Evolutionary conservation across 208 protist genomes (phyloP).

Genomic region (Leptomonas pyrrhocoris): DNA sequence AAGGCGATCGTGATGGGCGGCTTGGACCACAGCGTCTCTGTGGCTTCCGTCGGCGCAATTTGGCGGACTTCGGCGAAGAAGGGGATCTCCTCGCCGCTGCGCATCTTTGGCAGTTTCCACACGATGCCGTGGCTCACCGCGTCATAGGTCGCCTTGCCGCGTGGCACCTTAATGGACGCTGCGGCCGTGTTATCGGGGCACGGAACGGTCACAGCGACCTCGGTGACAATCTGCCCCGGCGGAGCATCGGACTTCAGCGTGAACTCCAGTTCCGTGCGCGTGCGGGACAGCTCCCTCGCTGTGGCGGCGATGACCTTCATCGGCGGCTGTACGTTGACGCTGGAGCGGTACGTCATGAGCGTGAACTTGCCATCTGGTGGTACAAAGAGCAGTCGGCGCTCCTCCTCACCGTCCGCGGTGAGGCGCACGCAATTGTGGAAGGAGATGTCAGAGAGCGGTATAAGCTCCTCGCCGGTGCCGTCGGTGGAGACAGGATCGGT

Average conservation of each 20-base stretch:
- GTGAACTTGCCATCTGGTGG: slow-evolving; percentile 98
- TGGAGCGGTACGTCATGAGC: slow-evolving; percentile 97
- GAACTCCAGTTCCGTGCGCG: slow-evolving; percentile 89
- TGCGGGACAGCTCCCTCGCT: slow-evolving; percentile 94
- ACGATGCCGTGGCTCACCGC: slow-evolving; percentile 89
- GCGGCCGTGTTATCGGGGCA: slow-evolving; percentile 94
- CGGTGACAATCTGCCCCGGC: slow-evolving; percentile 31
- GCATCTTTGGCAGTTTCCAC: slow-evolving; percentile 91
- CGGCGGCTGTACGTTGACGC: slow-evolving; percentile 93
- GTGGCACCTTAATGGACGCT: slow-evolving; percentile 68
- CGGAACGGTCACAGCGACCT: slow-evolving; percentile 87
- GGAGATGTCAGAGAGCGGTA: slow-evolving; percentile 94
- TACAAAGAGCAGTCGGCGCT: slow-evolving; percentile 84
- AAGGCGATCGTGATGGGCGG: slow-evolving; percentile 97
- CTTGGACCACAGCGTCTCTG: slow-evolving; percentile 88
- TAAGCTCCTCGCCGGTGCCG: slow-evolving; percentile 24
- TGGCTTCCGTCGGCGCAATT: slow-evolving; percentile 69
- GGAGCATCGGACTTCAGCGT: slow-evolving; percentile 66
- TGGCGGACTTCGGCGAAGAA: slow-evolving; percentile 94
- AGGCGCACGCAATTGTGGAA: slow-evolving; percentile 99
- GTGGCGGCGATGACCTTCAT: slow-evolving; percentile 90
- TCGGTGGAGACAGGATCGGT: slow-evolving; percentile 9
- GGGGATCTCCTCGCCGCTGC: slow-evolving; percentile 69
- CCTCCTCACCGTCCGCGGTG: slow-evolving; percentile 86
- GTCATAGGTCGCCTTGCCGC: slow-evolving; percentile 93